A percentile compares a stretch with the other conserved stretches of the same genome.
Conservation (phyloP, 176 grass and related monocot species). For the Lolium perenne region DNA sequence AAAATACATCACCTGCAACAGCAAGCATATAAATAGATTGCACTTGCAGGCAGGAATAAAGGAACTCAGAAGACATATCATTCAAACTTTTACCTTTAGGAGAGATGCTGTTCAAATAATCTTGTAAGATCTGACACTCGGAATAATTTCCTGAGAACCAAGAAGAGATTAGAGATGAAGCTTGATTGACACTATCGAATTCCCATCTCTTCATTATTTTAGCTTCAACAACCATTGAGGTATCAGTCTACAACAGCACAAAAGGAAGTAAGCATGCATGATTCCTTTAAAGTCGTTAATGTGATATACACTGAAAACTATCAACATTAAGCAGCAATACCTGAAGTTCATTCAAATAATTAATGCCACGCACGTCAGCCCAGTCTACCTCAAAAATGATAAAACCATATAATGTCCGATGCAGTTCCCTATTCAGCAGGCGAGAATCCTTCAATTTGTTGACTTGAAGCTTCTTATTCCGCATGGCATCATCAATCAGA, state of each 20-base stretch:
- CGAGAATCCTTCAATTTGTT: constrained; percentile 84
- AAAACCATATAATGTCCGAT: constrained; percentile 89
- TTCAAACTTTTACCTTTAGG: constrained; percentile 56
- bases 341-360: constrained; percentile 99
- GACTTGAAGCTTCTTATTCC: constrained; percentile 82
- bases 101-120: constrained; percentile 73
- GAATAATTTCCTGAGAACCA: constrained; percentile 72
- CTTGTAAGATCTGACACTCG: constrained; percentile 62
- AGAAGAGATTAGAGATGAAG: constrained; percentile 63
- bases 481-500: constrained; percentile 78
- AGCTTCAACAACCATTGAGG: constrained; percentile 83
- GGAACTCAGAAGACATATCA: neutral
- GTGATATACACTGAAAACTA: constrained; percentile 22
- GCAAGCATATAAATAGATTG: constrained; percentile 41
- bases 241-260: constrained; percentile 71
- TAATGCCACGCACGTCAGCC: constrained; percentile 82
- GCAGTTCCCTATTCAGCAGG: constrained; percentile 81
- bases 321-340: constrained; percentile 38
- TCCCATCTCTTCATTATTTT: constrained; percentile 96
- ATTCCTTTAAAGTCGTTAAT: constrained; percentile 21
- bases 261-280: constrained; percentile 21
- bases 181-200: constrained; percentile 90
- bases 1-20: constrained; percentile 78
- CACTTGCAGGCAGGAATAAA: constrained; percentile 36
- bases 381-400: constrained; percentile 95